These are phyloP conservation scores for Pythium dissotocum DNA, from an alignment of 352 stramenopile species.

Conservation along the genomic window DNA sequence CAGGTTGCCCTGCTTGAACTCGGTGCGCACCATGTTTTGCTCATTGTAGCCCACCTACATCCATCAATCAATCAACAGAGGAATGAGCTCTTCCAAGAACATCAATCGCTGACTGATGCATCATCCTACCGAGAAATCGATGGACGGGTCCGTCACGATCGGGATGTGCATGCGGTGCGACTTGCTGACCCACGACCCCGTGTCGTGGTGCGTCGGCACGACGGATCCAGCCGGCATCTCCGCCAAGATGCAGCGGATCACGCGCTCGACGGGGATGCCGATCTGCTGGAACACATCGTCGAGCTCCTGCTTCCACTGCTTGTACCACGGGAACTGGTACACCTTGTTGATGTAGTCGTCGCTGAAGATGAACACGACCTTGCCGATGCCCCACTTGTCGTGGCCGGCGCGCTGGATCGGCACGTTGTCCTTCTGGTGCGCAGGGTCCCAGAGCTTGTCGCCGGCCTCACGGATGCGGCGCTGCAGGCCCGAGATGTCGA, in stretches of 20 bases:
- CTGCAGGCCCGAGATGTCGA: constrained; percentile 70
- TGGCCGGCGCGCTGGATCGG: constrained; percentile 93
- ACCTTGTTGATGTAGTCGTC: constrained; percentile 97
- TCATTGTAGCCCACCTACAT: constrained; percentile 81
- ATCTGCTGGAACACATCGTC: constrained; percentile 90
- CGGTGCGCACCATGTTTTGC: constrained; percentile 85
- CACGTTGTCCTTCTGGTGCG: constrained; percentile 87
- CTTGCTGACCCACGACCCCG: constrained; percentile 94
- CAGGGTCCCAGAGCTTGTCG: constrained; percentile 63
- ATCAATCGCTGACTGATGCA: neutral
- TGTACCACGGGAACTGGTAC: constrained; percentile 95
- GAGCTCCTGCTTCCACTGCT: constrained; percentile 77
- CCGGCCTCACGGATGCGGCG: constrained; percentile 51
- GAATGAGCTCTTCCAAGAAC: neutral
- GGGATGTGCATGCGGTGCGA: constrained; percentile 97
- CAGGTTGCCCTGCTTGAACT: constrained; percentile 92
- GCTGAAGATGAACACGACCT: constrained; percentile 98
- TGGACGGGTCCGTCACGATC: constrained; percentile 85
- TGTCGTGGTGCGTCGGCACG: constrained; percentile 98
- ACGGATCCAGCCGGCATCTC: constrained; percentile 93
- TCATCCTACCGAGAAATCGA: constrained; percentile 64
- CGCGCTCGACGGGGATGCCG: constrained; percentile 70
- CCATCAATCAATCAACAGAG: neutral
- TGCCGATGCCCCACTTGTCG: constrained; percentile 97
- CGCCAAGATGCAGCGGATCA: constrained; percentile 96